These are phyloP conservation scores for Pythium aristosporum DNA, from an alignment of 352 stramenopile species.

Conservation along the genomic window DNA sequence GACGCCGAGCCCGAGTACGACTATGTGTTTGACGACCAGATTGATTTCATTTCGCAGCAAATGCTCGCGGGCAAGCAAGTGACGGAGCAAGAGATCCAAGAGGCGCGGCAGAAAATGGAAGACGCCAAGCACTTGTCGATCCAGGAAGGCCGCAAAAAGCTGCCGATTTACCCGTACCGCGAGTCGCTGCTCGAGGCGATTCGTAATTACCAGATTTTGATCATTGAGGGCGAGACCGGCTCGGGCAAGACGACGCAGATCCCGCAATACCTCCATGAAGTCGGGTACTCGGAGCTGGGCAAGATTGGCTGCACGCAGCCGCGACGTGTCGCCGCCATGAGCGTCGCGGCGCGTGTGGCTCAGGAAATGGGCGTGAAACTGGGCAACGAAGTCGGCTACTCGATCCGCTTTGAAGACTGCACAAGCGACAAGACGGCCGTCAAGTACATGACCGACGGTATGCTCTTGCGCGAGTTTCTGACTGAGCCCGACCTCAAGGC, in stretches of 20 bases:
- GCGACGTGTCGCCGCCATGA: slow-evolving; percentile 98
- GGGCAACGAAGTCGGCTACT: slow-evolving; percentile 98
- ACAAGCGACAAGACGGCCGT: slow-evolving; percentile 83
- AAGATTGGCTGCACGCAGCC: slow-evolving; percentile 95
- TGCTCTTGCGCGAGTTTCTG: slow-evolving; percentile 98
- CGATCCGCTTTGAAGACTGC: slow-evolving; percentile 99
- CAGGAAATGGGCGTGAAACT: slow-evolving; percentile 98
- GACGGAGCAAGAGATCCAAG: slow-evolving; percentile 75
- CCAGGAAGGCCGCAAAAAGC: slow-evolving; percentile 91
- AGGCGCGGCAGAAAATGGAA: slow-evolving; percentile 71
- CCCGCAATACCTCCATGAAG: slow-evolving; percentile 96
- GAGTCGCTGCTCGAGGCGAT: slow-evolving; percentile 98
- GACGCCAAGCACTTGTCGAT: slow-evolving; percentile 93
- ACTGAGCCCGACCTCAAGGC: slow-evolving; percentile 94
- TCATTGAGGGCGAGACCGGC: slow-evolving; percentile 92
- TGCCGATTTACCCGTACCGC: slow-evolving; percentile 98
- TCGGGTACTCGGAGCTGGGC: slow-evolving; percentile 97
- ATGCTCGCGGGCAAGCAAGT: slow-evolving; percentile 85
- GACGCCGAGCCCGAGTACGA: slow-evolving; percentile 91
- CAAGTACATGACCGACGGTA: slow-evolving; percentile 88
- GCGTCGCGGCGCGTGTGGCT: slow-evolving; percentile 97
- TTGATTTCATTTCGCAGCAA: slow-evolving; percentile 98
- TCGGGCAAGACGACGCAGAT: slow-evolving; percentile 99
- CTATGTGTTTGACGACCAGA: slow-evolving; percentile 98
- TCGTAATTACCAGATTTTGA: slow-evolving; percentile 90